These are phyloP conservation scores for Paraconiothyrium brasiliense DNA, from an alignment of 2,329 filamentous ascomycete species.

Conservation along the genomic window DNA sequence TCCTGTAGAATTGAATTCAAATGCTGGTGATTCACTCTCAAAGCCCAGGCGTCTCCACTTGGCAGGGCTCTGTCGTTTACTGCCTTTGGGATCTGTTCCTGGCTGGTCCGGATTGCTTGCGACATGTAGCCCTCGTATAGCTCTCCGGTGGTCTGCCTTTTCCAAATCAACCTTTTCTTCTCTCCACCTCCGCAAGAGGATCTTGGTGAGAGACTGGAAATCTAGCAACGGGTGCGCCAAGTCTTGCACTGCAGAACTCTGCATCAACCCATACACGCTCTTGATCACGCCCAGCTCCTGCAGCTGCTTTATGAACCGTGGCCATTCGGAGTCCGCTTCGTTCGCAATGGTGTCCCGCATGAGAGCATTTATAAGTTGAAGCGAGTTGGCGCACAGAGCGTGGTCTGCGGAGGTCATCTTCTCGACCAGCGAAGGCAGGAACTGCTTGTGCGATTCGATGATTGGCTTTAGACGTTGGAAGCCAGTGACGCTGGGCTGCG, in stretches of 20 bases:
- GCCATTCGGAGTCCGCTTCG: constrained; percentile 85
- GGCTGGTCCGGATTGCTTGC: constrained; percentile 76
- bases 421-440: constrained; percentile 91
- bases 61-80: constrained; percentile 80
- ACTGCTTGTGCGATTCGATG: constrained; percentile 89
- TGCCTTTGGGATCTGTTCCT: constrained; percentile 57
- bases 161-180: constrained; percentile 86
- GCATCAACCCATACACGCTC: constrained; percentile 90
- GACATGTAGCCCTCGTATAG: constrained; percentile 84
- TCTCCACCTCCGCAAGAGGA: constrained; percentile 86
- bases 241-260: constrained; percentile 90
- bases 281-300: constrained; percentile 94
- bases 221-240: constrained; percentile 88
- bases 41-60: constrained; percentile 96
- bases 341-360: constrained; percentile 89
- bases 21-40: constrained; percentile 84
- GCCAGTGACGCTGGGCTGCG: constrained; percentile 74
- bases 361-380: constrained; percentile 94
- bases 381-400: constrained; percentile 90
- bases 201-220: constrained; percentile 91
- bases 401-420: constrained; percentile 94
- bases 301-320: constrained; percentile 90
- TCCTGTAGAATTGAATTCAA: constrained; percentile 85
- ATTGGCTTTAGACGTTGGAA: constrained; percentile 93
- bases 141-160: constrained; percentile 84